Base-by-base conservation (phyloP, 2,329 filamentous ascomycete genomes). In the Trichoderma sp. region DNA sequence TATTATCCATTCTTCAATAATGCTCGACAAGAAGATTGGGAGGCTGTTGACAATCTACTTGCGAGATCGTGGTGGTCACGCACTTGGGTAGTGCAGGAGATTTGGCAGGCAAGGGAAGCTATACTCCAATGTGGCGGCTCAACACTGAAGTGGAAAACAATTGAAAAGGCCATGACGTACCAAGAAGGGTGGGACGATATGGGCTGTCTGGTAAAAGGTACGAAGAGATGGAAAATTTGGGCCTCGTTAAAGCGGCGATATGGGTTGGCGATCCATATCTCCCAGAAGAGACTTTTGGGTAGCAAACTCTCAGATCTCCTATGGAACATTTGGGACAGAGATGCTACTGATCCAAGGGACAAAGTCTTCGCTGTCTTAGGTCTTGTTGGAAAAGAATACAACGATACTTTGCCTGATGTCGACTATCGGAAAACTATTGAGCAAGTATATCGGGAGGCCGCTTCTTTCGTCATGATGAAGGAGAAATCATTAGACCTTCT, bases 171-270 rank as follows among this genome's bases (percentile, higher is more conserved):
- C 7, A 68, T 68, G 45, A 14, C 53, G 4, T 68, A 56, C 29
- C 65, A 68, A 16, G 65, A 68, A 27, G 65, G 11, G n/a, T 68
- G 65, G 41, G 65, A 56, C 14, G 65, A 68, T 18, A 68, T 68
- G 65, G 65, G 41, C 8, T 68, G 41, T 53, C 24, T 33, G n/a
- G 65, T 68, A 9, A 50, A n/a, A 21, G 9, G 45, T 1, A 68
- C 65, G 4, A 56, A 50, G 14, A 56, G 65, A 31, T 68, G 65
- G 65, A 21, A 50, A 16, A 9, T 12, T 16, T 68, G 65, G 65
- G 12, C 65, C 18, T 33, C 27, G 1, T 29, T 68, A 6, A 33
- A 68, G 65, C 29, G 29, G 27, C 65, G 41, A 16, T 68, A 68
- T 24, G 65, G 65, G 12, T n/a, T 68, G 18, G 65, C 29, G 29